A percentile compares a stretch with the other conserved stretches of the same genome.
Evolutionary conservation across 768 basidiomycete species (phyloP).

Genomic region (Pleurotus salmoneostramineus): DNA sequence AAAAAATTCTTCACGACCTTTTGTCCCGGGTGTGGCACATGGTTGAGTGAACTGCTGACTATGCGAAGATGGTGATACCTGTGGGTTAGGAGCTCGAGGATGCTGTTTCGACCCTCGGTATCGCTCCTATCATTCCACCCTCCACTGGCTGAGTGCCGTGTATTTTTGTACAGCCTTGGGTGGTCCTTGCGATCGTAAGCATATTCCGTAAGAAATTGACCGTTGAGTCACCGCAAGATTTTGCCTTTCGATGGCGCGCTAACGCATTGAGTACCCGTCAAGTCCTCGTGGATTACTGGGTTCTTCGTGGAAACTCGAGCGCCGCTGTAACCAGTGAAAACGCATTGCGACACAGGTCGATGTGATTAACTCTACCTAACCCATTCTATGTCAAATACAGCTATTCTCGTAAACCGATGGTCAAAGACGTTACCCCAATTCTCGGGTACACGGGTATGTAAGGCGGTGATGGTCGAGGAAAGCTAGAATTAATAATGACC

Average conservation of each 20-base stretch:
- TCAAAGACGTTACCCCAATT: not conserved
- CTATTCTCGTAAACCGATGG: conserved; percentile 4
- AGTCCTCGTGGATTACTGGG: not conserved
- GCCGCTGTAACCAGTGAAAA: not conserved
- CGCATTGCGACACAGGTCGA: not conserved
- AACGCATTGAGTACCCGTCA: not conserved
- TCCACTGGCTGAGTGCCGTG: no score
- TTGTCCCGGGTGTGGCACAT: no score
- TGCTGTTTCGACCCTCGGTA: no score
- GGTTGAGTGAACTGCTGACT: no score
- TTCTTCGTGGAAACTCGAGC: not conserved
- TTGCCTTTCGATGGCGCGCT: conserved; percentile 2
- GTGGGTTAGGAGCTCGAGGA: no score
- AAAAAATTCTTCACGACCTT: not conserved
- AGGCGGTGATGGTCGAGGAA: not conserved
- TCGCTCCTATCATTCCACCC: no score
- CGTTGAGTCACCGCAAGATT: conserved; percentile 2
- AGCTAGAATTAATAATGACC: not conserved
- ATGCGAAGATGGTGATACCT: no score
- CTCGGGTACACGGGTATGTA: not conserved
- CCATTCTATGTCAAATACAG: conserved; percentile 8
- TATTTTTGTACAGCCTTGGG: no score
- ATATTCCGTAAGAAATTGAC: conserved; percentile 1
- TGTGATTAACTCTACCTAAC: not conserved
- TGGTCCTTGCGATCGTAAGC: not conserved